A percentile compares a stretch with the other conserved stretches of the same genome.
These are phyloP conservation scores for Ophiocordyceps camponoti-floridani DNA, from an alignment of 2,329 filamentous ascomycete genomes.

Conservation along the genomic window DNA sequence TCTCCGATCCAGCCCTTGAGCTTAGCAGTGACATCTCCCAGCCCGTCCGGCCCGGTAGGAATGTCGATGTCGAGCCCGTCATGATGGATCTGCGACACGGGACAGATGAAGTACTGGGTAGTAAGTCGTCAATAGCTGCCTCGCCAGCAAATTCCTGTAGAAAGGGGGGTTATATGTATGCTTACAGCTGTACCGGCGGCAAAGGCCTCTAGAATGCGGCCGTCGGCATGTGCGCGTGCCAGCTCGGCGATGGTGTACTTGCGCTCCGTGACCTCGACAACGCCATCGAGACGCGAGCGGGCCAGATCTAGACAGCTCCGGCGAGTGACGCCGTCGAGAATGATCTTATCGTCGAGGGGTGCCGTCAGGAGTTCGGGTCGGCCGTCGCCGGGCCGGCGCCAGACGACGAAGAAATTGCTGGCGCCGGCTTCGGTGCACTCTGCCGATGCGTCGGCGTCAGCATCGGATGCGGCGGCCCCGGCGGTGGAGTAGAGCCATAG, in stretches of 20 bases:
- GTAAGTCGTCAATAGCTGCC: slow-evolving; percentile 4
- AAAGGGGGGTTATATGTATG: background rate
- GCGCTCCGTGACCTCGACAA: slow-evolving; percentile 60
- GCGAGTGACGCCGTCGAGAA: slow-evolving; percentile 78
- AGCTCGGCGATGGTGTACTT: slow-evolving; percentile 71
- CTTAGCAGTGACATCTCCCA: slow-evolving; percentile 37
- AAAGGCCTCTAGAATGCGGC: slow-evolving; percentile 68
- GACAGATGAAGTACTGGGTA: slow-evolving; percentile 48
- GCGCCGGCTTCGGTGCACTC: slow-evolving; percentile 83
- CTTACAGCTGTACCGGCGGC: slow-evolving; percentile 71
- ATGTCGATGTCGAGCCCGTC: slow-evolving; percentile 44
- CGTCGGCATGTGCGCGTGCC: slow-evolving; percentile 52
- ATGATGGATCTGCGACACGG: slow-evolving; percentile 51
- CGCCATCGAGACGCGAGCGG: slow-evolving; percentile 37
- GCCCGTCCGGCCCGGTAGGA: slow-evolving; percentile 31
- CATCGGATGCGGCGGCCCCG: background rate
- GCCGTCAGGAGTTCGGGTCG: slow-evolving; percentile 61
- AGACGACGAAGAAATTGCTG: slow-evolving; percentile 80
- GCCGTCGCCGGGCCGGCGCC: slow-evolving; percentile 31
- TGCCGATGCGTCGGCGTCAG: slow-evolving; percentile 23
- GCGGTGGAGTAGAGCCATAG: slow-evolving; percentile 60
- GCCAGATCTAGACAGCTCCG: slow-evolving; percentile 61
- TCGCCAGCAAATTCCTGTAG: background rate
- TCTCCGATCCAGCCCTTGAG: slow-evolving; percentile 51
- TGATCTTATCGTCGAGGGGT: slow-evolving; percentile 64